Percentiles rank a stretch among this genome's conserved stretches.
phyloP scores from a whole-genome alignment of 2,329 filamentous ascomycete species.

The Fonsecaea multimorphosa region DNA sequence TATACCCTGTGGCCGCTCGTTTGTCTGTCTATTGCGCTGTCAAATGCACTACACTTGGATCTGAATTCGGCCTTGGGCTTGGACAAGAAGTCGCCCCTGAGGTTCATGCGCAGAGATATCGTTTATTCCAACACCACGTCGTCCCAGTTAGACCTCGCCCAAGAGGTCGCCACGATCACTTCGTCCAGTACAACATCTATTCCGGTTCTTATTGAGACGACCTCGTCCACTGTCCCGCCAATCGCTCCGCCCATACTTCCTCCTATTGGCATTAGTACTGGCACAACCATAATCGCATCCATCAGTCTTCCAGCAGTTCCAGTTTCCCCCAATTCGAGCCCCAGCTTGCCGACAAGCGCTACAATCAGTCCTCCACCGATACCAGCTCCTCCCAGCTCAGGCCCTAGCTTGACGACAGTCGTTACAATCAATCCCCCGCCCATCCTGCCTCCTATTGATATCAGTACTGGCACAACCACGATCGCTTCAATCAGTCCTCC shows the following conservation, averaged over 20 bases:
- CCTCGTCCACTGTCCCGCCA: not conserved
- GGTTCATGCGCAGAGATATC: constrained; percentile 19
- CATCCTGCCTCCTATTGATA: not conserved
- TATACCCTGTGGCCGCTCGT: constrained; percentile 22
- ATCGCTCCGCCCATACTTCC: not conserved
- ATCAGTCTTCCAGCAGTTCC: not conserved
- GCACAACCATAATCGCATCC: not conserved
- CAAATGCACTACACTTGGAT: constrained; percentile 11
- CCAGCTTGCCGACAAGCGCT: not conserved
- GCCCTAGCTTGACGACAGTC: not conserved
- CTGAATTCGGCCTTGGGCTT: not conserved
- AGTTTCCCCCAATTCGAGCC: not conserved
- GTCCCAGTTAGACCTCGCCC: constrained; percentile 3
- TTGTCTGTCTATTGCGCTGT: constrained; percentile 13
- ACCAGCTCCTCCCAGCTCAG: not conserved
- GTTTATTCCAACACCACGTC: constrained; percentile 26
- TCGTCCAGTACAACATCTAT: constrained; percentile 1
- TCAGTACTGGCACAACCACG: not conserved
- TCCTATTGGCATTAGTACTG: not conserved
- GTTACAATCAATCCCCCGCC: not conserved
- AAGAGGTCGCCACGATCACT: not conserved
- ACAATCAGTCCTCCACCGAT: not conserved
- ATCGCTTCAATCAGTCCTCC: not conserved
- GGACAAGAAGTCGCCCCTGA: constrained; percentile 15
- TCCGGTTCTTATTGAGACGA: not conserved